These are phyloP conservation scores for Phlyctochytrium bullatum DNA, from an alignment of 192 early-diverging fungal species.

Conservation along the genomic window DNA sequence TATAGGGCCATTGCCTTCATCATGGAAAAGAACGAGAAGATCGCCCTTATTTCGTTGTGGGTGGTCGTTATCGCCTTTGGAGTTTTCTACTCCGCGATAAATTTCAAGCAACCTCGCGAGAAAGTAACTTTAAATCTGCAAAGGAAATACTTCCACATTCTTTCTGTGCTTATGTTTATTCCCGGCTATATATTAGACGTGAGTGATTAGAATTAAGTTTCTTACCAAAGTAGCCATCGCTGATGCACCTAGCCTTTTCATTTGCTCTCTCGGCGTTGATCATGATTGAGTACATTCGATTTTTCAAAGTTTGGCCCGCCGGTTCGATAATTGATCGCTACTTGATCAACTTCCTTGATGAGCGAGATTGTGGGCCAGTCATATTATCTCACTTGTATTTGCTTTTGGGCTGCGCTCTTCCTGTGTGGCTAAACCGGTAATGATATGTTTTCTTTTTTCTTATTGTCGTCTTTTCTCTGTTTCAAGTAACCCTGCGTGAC, in stretches of 20 bases:
- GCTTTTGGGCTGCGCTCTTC: conserved; percentile 83
- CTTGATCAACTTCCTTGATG: conserved; percentile 78
- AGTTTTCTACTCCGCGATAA: conserved; percentile 30
- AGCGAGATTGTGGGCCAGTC: conserved; percentile 75
- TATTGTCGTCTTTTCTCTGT: too few relatives aligned
- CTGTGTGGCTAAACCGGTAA: conserved; percentile 81
- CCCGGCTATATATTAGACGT: conserved; percentile 75
- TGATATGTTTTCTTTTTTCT: not conserved
- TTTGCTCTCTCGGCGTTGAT: conserved; percentile 72
- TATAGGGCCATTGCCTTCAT: conserved; percentile 23
- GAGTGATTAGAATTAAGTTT: conserved; percentile 16
- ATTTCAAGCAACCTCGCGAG: conserved; percentile 2
- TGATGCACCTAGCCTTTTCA: conserved; percentile 80
- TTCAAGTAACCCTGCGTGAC: too few relatives aligned
- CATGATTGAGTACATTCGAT: conserved; percentile 77
- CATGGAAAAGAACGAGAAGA: conserved; percentile 10
- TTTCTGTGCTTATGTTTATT: conserved; percentile 83
- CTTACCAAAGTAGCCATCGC: conserved; percentile 44
- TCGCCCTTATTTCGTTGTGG: conserved; percentile 48
- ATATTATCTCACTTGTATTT: conserved; percentile 90
- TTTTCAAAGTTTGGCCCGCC: conserved; percentile 67
- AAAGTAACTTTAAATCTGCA: conserved; percentile 35
- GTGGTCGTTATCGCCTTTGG: conserved; percentile 36
- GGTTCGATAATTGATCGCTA: conserved; percentile 67
- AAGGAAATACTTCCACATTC: conserved; percentile 83